phyloP scores from a whole-genome alignment of 2,329 filamentous ascomycete species.

The Hymenoscyphus repandus region DNA sequence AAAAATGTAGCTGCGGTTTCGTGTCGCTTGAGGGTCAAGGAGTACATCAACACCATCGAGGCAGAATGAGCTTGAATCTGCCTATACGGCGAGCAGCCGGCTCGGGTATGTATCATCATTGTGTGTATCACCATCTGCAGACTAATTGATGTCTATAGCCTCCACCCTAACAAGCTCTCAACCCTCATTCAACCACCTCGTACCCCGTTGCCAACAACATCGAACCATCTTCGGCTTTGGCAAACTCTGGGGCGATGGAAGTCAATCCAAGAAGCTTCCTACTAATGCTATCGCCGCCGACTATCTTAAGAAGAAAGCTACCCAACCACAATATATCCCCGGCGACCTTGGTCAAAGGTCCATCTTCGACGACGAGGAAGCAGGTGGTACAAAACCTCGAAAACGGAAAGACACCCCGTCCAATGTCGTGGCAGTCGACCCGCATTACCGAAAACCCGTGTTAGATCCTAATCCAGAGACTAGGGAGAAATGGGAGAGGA shows the following conservation, averaged over 20 bases:
- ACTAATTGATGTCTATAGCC: constrained; percentile 23
- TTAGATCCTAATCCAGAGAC: constrained; percentile 71
- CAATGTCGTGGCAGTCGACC: constrained; percentile 30
- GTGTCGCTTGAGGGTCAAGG: not conserved
- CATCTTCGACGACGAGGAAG: constrained; percentile 45
- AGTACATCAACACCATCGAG: constrained; percentile 8
- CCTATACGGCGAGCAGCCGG: constrained; percentile 56
- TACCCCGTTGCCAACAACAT: constrained; percentile 21
- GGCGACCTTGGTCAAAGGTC: constrained; percentile 44
- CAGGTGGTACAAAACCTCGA: constrained; percentile 21
- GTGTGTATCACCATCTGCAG: not conserved
- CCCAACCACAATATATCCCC: constrained; percentile 31
- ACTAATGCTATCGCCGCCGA: constrained; percentile 59
- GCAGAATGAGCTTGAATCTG: constrained; percentile 58
- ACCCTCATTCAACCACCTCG: constrained; percentile 36
- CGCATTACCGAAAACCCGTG: constrained; percentile 52
- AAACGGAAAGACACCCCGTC: not conserved
- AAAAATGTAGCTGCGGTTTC: not conserved
- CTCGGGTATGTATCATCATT: constrained; percentile 45
- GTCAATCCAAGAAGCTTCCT: constrained; percentile 13
- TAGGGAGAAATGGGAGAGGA: constrained; percentile 73
- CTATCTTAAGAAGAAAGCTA: constrained; percentile 37
- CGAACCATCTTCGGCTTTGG: constrained; percentile 21
- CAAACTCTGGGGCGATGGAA: constrained; percentile 3
- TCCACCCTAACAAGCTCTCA: constrained; percentile 29